Conservation (phyloP, 257 asterid genomes). For the Jacaranda copaia region DNA sequence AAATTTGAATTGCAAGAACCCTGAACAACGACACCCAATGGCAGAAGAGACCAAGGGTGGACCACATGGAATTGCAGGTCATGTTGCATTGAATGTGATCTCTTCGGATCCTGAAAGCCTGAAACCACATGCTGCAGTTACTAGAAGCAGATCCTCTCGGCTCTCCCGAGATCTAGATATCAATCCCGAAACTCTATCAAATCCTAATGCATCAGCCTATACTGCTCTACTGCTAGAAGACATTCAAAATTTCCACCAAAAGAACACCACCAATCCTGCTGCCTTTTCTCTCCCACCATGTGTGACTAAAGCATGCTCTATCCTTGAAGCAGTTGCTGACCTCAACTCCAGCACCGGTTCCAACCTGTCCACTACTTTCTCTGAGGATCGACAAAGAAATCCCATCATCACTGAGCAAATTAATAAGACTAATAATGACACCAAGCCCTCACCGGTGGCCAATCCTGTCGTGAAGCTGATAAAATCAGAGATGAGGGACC, state of each 20-base stretch:
- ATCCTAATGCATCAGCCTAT: constrained; percentile 68
- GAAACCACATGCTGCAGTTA: constrained; percentile 41
- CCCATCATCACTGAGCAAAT: constrained; percentile 41
- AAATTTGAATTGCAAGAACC: constrained; percentile 35
- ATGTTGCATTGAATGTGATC: constrained; percentile 57
- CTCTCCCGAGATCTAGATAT: constrained; percentile 80
- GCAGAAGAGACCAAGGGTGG: constrained; percentile 33
- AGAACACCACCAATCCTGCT: constrained; percentile 50
- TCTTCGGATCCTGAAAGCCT: constrained; percentile 54
- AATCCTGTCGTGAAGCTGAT: too few relatives aligned
- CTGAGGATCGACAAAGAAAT: constrained; percentile 52
- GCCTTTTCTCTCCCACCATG: constrained; percentile 76
- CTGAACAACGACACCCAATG: constrained; percentile 39
- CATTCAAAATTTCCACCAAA: constrained; percentile 95
- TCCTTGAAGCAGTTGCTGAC: constrained; percentile 97
- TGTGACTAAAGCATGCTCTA: constrained; percentile 85
- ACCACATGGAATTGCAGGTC: constrained; percentile 24
- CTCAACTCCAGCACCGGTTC: constrained; percentile 81
- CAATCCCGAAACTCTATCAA: constrained; percentile 61
- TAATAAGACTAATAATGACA: constrained; percentile 42
- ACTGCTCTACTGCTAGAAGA: constrained; percentile 86
- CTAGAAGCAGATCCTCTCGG: constrained; percentile 76
- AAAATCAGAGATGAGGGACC: constrained; percentile 47
- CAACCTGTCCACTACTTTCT: constrained; percentile 42
- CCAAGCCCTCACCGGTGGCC: too few relatives aligned